Conservation (phyloP, 73 alveolate genomes). For the Stentor roeselii region DNA sequence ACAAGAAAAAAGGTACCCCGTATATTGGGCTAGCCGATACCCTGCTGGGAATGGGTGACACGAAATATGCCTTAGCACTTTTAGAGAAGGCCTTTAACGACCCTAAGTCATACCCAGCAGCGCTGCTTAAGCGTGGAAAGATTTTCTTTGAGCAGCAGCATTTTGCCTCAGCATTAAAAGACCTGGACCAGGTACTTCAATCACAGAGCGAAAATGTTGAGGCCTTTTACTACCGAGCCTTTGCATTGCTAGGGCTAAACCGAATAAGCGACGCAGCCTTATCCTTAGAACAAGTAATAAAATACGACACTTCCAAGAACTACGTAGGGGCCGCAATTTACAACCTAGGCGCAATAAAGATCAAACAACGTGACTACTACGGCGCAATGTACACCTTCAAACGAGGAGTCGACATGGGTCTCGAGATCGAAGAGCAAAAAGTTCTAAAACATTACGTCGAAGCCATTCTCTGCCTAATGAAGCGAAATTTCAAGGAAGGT, state of each 20-base stretch:
- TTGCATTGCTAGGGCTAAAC: conserved; percentile 24
- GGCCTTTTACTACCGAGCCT: conserved; percentile 51
- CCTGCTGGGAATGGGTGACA: conserved; percentile 23
- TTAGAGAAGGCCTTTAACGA: conserved; percentile 35
- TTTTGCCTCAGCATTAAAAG: conserved; percentile 36
- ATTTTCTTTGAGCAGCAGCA: conserved; percentile 35
- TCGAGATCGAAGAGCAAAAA: conserved; percentile 14
- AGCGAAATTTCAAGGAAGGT: conserved; percentile 13
- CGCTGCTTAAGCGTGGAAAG: conserved; percentile 40
- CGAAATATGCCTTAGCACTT: conserved; percentile 38
- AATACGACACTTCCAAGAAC: conserved; percentile 36
- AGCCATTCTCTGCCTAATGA: not conserved
- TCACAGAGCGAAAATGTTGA: conserved; percentile 44
- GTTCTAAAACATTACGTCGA: not conserved
- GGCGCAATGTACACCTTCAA: conserved; percentile 9
- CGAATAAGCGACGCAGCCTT: conserved; percentile 40
- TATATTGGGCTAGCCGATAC: not conserved
- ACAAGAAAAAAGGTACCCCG: not conserved
- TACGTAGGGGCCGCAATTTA: conserved; percentile 45
- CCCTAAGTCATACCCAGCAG: conserved; percentile 37
- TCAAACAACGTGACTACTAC: conserved; percentile 24
- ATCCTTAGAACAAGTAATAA: conserved; percentile 51
- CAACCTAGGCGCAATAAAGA: conserved; percentile 42
- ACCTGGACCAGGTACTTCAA: conserved; percentile 33
- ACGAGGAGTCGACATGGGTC: not conserved